Evolutionary conservation across 768 basidiomycete genomes (phyloP).

Genomic region (Termitomyces sp.): DNA sequence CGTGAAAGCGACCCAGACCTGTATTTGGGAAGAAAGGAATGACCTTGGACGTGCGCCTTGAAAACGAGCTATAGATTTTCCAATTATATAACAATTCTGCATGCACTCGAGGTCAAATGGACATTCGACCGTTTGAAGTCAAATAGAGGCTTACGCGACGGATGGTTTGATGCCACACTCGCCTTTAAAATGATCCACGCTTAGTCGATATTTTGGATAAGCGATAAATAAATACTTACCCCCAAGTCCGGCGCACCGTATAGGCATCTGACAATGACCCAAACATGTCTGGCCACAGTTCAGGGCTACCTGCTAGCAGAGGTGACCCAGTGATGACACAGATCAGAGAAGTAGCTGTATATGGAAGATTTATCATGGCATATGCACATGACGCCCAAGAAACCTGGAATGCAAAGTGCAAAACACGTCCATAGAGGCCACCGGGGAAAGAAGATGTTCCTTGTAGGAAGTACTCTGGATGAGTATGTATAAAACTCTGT

Average conservation of each 20-base stretch:
- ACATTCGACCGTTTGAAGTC: background rate
- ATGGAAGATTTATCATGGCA: background rate
- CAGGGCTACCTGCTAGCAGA: background rate
- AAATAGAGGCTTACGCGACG: conserved; percentile 2
- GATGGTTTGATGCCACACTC: conserved; percentile 7
- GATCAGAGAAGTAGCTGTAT: background rate
- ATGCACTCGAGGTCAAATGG: background rate
- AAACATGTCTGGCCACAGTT: conserved; percentile 5
- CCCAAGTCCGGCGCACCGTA: conserved; percentile 5
- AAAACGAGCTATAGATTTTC: background rate
- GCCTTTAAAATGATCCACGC: background rate
- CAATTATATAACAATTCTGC: background rate
- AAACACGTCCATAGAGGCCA: background rate
- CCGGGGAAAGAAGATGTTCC: conserved; percentile 3
- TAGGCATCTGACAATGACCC: conserved; percentile 4
- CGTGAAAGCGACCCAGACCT: conserved; percentile 2
- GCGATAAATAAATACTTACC: background rate
- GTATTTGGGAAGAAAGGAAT: background rate
- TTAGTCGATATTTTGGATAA: background rate
- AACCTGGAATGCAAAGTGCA: background rate
- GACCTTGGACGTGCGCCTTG: background rate
- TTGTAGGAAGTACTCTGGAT: conserved; percentile 1
- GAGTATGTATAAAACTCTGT: conserved; percentile 1
- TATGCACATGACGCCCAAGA: background rate
- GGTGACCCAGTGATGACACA: conserved; percentile 1